Conservation (phyloP, 495 filamentous ascomycete genomes). For the Bryoglossum gracile region DNA sequence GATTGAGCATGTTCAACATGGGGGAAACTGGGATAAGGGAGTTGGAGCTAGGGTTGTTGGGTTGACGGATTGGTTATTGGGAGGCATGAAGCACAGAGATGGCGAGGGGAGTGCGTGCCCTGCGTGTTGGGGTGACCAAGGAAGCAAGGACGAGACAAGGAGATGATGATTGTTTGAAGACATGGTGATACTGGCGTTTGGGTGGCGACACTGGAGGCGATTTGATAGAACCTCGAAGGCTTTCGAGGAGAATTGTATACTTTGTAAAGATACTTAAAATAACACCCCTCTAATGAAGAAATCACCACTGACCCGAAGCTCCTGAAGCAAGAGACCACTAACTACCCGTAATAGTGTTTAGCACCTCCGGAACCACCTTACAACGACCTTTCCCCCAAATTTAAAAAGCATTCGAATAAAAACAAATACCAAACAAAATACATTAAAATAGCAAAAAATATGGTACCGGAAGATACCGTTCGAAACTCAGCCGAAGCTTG, state of each 20-base stretch:
- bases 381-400: too few relatives aligned
- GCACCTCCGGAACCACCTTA: too few relatives aligned
- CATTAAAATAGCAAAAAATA: too few relatives aligned
- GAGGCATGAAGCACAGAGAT: conserved; percentile 42
- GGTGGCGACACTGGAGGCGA: not conserved
- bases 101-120: conserved; percentile 25
- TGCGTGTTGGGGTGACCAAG: conserved; percentile 35
- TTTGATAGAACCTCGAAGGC: not conserved
- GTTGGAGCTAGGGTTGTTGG: conserved; percentile 66
- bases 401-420: too few relatives aligned
- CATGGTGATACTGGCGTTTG: conserved; percentile 16
- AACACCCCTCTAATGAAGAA: conserved; percentile 14
- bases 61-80: conserved; percentile 83
- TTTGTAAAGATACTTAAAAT: conserved; percentile 1
- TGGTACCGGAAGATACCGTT: too few relatives aligned
- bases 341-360: too few relatives aligned
- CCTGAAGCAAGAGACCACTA: too few relatives aligned
- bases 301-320: too few relatives aligned
- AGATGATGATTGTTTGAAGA: conserved; percentile 30
- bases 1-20: conserved; percentile 85
- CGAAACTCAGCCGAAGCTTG: too few relatives aligned
- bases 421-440: too few relatives aligned
- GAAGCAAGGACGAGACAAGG: conserved; percentile 37
- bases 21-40: conserved; percentile 59
- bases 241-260: conserved; percentile 6